Percentiles rank a stretch among this genome's conserved stretches.
Evolutionary conservation across 78 protist species (phyloP).

Genomic region (Blattamonas nauphoetae): DNA sequence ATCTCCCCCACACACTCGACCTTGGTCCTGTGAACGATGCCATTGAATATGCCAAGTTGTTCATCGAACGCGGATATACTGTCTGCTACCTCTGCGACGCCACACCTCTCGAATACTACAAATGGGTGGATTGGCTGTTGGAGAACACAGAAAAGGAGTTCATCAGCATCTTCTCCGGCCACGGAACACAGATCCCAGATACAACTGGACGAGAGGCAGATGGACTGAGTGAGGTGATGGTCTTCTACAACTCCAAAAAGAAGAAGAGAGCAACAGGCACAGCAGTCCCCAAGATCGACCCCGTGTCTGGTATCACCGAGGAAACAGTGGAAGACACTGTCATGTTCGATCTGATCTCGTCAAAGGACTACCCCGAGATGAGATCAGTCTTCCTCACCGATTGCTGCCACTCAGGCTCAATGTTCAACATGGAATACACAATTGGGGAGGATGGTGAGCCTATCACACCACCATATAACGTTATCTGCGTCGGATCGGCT

Average conservation of each 20-base stretch:
- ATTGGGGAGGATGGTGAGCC: too few relatives aligned
- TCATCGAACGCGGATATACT: neutral
- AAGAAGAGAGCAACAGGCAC: too few relatives aligned
- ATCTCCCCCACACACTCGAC: constrained; percentile 3
- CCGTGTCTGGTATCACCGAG: too few relatives aligned
- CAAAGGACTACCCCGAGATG: too few relatives aligned
- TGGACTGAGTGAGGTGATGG: neutral
- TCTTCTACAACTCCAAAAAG: neutral
- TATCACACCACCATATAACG: neutral
- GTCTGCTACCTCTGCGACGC: neutral
- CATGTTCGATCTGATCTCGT: too few relatives aligned
- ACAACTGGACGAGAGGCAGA: neutral
- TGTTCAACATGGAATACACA: neutral
- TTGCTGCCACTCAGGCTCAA: neutral
- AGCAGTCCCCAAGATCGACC: too few relatives aligned
- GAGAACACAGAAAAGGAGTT: neutral
- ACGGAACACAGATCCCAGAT: constrained; percentile 6
- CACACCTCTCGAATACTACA: neutral
- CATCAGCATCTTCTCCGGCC: constrained; percentile 1
- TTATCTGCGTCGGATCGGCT: neutral
- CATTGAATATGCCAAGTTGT: neutral
- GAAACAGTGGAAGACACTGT: too few relatives aligned
- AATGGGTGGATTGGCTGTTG: neutral
- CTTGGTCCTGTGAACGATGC: neutral
- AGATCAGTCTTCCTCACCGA: neutral